phyloP scores from a whole-genome alignment of 306 rosid genomes.

The Rubus idaeus region DNA sequence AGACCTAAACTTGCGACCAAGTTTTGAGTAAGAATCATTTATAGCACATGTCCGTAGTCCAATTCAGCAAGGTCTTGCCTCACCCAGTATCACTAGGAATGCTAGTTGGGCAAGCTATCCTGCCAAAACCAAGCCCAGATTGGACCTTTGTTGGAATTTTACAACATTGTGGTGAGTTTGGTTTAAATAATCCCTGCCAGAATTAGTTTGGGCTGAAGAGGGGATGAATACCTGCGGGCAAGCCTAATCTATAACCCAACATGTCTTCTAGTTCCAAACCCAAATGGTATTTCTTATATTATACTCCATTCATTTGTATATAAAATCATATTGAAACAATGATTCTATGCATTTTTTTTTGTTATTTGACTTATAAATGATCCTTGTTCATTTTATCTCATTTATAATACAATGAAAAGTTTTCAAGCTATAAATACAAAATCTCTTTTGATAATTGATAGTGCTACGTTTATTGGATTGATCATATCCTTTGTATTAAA shows the following conservation, averaged over 20 bases:
- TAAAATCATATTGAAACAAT: neutral
- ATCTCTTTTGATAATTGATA: neutral
- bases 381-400: neutral
- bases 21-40: neutral
- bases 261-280: neutral
- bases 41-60: neutral
- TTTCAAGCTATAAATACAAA: neutral
- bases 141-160: constrained; percentile 1
- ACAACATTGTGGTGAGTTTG: neutral
- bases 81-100: neutral
- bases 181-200: neutral
- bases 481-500: neutral
- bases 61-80: neutral
- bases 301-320: neutral
- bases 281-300: neutral
- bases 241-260: constrained; percentile 8
- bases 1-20: neutral
- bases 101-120: neutral
- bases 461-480: neutral
- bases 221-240: neutral
- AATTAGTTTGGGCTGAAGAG: neutral
- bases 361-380: neutral
- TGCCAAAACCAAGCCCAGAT: neutral
- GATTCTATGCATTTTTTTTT: neutral
- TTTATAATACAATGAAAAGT: neutral